These are phyloP conservation scores for Aspergillus incahuasiensis DNA, from an alignment of 495 filamentous ascomycete genomes.

Conservation along the genomic window DNA sequence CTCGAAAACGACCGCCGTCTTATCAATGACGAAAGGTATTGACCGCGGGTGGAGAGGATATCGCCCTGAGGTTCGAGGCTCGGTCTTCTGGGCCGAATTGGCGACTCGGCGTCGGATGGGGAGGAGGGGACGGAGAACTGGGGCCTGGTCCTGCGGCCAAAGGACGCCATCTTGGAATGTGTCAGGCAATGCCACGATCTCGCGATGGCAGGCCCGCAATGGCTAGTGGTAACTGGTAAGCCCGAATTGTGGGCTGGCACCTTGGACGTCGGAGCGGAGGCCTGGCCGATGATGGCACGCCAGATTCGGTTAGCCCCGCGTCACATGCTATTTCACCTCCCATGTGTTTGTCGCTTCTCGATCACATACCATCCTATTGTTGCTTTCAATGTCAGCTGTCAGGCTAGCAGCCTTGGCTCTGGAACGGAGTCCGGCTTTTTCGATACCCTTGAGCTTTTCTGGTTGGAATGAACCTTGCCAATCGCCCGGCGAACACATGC, in stretches of 20 bases:
- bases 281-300: no score
- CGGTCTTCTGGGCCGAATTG: conserved; percentile 26
- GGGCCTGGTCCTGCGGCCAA: conserved; percentile 7
- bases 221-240: no score
- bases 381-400: no score
- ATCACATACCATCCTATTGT: no score
- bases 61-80: conserved; percentile 31
- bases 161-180: conserved; percentile 1
- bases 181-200: background rate
- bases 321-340: no score
- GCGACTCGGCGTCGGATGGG: conserved; percentile 14
- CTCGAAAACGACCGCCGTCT: conserved; percentile 29
- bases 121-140: conserved; percentile 14
- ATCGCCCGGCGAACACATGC: background rate
- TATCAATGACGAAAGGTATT: conserved; percentile 24
- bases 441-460: background rate
- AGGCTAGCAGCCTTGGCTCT: no score
- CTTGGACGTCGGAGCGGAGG: no score
- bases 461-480: background rate
- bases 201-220: no score
- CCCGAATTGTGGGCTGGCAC: no score
- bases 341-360: no score
- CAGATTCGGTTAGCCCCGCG: no score
- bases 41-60: conserved; percentile 35
- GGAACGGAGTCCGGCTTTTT: no score